Evolutionary conservation across 179 eudicot genomes (phyloP), one percentile per base, ranked within the genome.

Genomic region (Spergularia azorica): DNA sequence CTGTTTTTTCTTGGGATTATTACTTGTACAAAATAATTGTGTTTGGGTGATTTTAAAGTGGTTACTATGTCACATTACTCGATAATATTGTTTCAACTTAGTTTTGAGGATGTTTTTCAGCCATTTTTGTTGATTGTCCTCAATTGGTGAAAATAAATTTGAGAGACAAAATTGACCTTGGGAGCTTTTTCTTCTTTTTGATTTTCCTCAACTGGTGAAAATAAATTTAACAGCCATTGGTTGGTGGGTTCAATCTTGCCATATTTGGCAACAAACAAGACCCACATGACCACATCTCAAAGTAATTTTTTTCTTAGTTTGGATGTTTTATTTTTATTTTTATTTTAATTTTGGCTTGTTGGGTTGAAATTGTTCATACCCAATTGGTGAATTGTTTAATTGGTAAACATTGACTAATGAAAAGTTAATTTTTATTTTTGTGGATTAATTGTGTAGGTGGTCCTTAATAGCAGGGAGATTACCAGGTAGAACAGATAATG

Each of bases 381-480:
- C 71, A 38, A 18, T 48, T 73, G 63, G 61, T 63, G 76, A 63
- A 62, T 10, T 32, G 57, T 21, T 15, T 10, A 63, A 7, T 43
- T 54, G 7, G 21, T 60, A 51, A 15, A 11, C 10, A 17, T 48
- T 26, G 50, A 73, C 73, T 60, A 67, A 73, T 74, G 46, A 13
- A 72, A 13, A 6, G 69, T 32, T 52, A 46, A 26, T 55, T 2
- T 67, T 8, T 64, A 21, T 38, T 20, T 56, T 92, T 97, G 86
- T 94, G 94, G 97, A 89, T 94, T 11, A 85, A 89, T 14, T 32
- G 1, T 58, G 6, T 59, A 72, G 75, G 75, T 72, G 75, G 75
- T 58, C 75, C 6, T 43, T 59, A 41, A 72, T 72, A 17, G 75
- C 75, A 3, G 75, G 75, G 17, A 72, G 75, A 59, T 59, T 72